A percentile compares a stretch with the other conserved stretches of the same genome.
phyloP scores from a whole-genome alignment of 2,329 filamentous ascomycete genomes.

The Fusarium sororula region DNA sequence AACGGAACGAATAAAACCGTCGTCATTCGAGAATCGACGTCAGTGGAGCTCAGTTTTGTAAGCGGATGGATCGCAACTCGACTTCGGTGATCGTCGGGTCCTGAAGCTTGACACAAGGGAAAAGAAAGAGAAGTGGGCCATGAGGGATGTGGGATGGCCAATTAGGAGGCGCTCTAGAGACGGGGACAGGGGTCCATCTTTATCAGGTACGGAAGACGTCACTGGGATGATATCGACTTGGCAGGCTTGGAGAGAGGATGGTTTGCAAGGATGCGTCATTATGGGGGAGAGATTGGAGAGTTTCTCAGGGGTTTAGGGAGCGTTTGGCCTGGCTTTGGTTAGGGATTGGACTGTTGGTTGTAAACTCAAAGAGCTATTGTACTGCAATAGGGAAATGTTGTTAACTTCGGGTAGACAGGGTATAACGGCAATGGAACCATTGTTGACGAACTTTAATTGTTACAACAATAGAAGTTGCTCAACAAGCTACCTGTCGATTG shows the following conservation, averaged over 20 bases:
- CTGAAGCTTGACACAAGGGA: slow-evolving; percentile 6
- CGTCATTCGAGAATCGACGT: slow-evolving; percentile 14
- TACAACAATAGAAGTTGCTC: no score
- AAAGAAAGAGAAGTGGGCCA: slow-evolving; percentile 22
- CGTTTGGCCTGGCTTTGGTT: background rate
- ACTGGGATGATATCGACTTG: slow-evolving; percentile 30
- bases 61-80: slow-evolving; percentile 10
- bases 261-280: slow-evolving; percentile 25
- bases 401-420: accelerated
- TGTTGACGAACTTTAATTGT: no score
- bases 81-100: slow-evolving; percentile 9
- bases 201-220: slow-evolving; percentile 36
- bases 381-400: background rate
- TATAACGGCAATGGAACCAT: accelerated
- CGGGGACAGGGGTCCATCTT: slow-evolving; percentile 32
- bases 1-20: background rate
- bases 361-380: background rate
- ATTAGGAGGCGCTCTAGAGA: background rate
- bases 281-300: background rate
- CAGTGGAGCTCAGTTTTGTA: slow-evolving; percentile 27
- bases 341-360: background rate
- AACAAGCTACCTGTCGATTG: accelerated
- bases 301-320: background rate
- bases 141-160: slow-evolving; percentile 18
- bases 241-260: slow-evolving; percentile 4